Base-by-base conservation (phyloP, 345 rosid species). In the Moringa oleifera region DNA sequence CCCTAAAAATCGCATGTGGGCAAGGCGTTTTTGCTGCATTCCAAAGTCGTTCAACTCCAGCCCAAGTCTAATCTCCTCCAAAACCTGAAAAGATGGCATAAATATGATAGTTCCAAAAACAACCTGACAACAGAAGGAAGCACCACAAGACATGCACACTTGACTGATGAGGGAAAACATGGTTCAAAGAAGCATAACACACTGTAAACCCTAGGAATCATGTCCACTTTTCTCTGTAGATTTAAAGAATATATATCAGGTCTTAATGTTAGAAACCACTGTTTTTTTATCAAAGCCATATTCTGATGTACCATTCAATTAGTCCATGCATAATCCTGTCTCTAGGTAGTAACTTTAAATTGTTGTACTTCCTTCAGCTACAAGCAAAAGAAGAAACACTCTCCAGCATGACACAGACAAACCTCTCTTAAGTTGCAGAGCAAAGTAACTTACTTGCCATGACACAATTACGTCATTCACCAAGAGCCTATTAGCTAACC, bases 1-100 rank as follows among this genome's bases (percentile, higher is more conserved):
- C 73, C 99, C 99, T 70, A 95, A 78, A 77, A 89, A 87, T 67
- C 94, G 84, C 96, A 91, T 85, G 74, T 87, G 99, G 13, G 98
- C 98, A 73, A 95, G 79, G 65, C 97, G 96, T 71, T 81, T 91
- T 79, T 95, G 99, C 79, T 91, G 99, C 89, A 91, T 86, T 71
- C 96, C 96, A 75, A 83, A 85, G 68, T 91, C 97, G 81, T 95
- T 95, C 72, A 91, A 71, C 66, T 91, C 99, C 57, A 95, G 79
- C 54, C 97, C 99, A 75, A 87, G 75, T 75, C 96, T 82, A 64
- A 95, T 91, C 81, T 95, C 99, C 80, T 95, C 99, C 89, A 95
- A 68, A 72, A 91, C 94, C 97, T 95, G 81, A 63, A 77, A 66
- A 61, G 59, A 68, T 11, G 41, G 58, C 62, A 65, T 51, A 66